phyloP scores from a whole-genome alignment of 2,329 filamentous ascomycete species.

The Kalaharituber pfeilii region DNA sequence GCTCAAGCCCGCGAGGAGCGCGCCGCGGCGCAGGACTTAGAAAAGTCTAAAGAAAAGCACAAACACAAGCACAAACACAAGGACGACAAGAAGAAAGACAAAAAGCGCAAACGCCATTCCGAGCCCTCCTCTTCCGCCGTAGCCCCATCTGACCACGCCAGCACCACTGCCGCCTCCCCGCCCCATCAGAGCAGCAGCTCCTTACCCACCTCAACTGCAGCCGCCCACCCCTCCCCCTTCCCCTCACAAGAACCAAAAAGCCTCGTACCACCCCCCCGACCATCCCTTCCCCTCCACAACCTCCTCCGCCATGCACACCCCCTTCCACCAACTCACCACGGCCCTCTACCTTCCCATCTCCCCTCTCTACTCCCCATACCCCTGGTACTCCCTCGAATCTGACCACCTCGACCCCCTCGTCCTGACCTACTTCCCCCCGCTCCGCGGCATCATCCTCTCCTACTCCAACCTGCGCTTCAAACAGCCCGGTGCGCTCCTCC shows the following conservation, averaged over 20 bases:
- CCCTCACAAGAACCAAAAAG: constrained; percentile 27
- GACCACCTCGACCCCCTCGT: constrained; percentile 60
- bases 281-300: too few species aligned
- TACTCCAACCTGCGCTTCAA: constrained; percentile 54
- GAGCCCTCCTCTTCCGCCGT: constrained; percentile 2
- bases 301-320: constrained; percentile 24
- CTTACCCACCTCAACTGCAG: neutral
- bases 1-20: constrained; percentile 15
- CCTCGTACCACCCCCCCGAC: too few species aligned
- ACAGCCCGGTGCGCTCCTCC: constrained; percentile 39
- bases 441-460: constrained; percentile 56
- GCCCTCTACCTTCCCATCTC: constrained; percentile 65
- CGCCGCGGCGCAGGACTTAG: too few species aligned
- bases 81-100: constrained; percentile 29
- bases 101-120: constrained; percentile 28
- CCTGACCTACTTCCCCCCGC: constrained; percentile 56
- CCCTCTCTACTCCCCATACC: constrained; percentile 50
- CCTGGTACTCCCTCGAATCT: constrained; percentile 38
- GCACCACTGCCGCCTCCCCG: constrained; percentile 27
- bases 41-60: too few species aligned
- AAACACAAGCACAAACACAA: too few species aligned
- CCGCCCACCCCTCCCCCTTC: constrained; percentile 25
- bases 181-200: constrained; percentile 19
- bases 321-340: constrained; percentile 62
- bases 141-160: constrained; percentile 6